Conservation (phyloP, 345 rosid genomes). For the Chamaenerion angustifolium region DNA sequence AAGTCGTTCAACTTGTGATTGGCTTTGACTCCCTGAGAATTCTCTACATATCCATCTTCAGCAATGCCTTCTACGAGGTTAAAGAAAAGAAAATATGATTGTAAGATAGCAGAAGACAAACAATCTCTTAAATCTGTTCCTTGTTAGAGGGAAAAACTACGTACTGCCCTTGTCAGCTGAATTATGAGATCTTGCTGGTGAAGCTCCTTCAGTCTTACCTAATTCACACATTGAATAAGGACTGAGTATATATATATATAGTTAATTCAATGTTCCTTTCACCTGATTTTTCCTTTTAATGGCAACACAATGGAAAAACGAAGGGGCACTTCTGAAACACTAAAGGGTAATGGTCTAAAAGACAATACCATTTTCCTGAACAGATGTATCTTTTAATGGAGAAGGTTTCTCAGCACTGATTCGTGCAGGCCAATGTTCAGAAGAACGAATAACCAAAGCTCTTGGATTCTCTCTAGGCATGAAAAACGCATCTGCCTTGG, state of each 20-base stretch:
- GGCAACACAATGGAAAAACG: too few relatives aligned
- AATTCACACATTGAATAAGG: constrained; percentile 29
- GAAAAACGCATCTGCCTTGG: constrained; percentile 79
- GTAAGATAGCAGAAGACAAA: neutral
- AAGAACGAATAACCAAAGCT: constrained; percentile 60
- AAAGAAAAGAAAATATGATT: constrained; percentile 6
- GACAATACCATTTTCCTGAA: constrained; percentile 41
- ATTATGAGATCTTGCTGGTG: neutral
- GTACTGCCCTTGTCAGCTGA: neutral
- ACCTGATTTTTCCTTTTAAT: too few relatives aligned
- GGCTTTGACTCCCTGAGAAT: constrained; percentile 19
- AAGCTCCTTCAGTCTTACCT: constrained; percentile 3
- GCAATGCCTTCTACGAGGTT: constrained; percentile 20
- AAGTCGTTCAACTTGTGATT: constrained; percentile 39
- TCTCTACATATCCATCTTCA: constrained; percentile 23
- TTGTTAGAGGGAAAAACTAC: neutral
- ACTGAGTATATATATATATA: too few relatives aligned
- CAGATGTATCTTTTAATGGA: constrained; percentile 25
- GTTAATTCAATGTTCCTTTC: too few relatives aligned
- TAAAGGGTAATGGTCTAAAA: constrained; percentile 3
- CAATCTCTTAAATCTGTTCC: neutral
- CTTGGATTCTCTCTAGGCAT: constrained; percentile 93
- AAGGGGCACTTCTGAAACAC: too few relatives aligned
- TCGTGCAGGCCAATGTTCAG: constrained; percentile 46
- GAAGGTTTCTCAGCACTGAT: constrained; percentile 33